Percentiles rank a stretch among this genome's conserved stretches.
Evolutionary conservation across 2,329 filamentous ascomycete species (phyloP).

Genomic region (Aulographum hederae): DNA sequence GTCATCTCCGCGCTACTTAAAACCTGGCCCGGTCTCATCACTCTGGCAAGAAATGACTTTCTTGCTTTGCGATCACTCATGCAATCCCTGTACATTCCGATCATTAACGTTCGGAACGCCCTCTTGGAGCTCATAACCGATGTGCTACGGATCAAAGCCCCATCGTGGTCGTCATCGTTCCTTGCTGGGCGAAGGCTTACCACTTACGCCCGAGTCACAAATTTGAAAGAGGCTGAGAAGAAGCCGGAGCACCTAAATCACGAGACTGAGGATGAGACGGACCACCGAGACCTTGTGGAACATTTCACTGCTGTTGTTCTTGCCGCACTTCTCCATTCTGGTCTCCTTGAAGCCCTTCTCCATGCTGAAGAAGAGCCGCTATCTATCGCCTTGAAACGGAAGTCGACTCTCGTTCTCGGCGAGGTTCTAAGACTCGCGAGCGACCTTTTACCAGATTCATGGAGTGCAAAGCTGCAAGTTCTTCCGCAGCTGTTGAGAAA

Average conservation of each 20-base stretch:
- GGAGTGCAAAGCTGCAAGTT: slow-evolving; percentile 73
- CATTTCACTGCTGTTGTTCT: slow-evolving; percentile 86
- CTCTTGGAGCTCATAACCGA: slow-evolving; percentile 78
- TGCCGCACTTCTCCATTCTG: slow-evolving; percentile 68
- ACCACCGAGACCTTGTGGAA: slow-evolving; percentile 61
- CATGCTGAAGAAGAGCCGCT: slow-evolving; percentile 50
- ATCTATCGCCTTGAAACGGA: slow-evolving; percentile 57
- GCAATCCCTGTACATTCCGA: slow-evolving; percentile 42
- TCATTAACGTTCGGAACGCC: slow-evolving; percentile 45
- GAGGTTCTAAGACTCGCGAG: slow-evolving; percentile 83
- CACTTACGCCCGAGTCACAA: slow-evolving; percentile 88
- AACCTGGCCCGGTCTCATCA: slow-evolving; percentile 85
- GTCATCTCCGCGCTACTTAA: slow-evolving; percentile 84
- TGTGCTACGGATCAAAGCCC: slow-evolving; percentile 72
- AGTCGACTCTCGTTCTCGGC: slow-evolving; percentile 77
- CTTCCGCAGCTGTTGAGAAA: slow-evolving; percentile 70
- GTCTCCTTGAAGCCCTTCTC: slow-evolving; percentile 35
- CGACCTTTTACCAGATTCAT: slow-evolving; percentile 60
- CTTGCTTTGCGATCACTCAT: slow-evolving; percentile 66
- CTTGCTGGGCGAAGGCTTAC: slow-evolving; percentile 82
- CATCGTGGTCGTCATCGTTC: slow-evolving; percentile 90
- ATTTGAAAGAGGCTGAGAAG: slow-evolving; percentile 44
- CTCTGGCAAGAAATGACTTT: slow-evolving; percentile 74
- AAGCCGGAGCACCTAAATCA: too few relatives aligned
- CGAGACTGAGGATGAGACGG: slow-evolving; percentile 48